Conservation (phyloP, 768 basidiomycete species). For the Lepiota venenata region DNA sequence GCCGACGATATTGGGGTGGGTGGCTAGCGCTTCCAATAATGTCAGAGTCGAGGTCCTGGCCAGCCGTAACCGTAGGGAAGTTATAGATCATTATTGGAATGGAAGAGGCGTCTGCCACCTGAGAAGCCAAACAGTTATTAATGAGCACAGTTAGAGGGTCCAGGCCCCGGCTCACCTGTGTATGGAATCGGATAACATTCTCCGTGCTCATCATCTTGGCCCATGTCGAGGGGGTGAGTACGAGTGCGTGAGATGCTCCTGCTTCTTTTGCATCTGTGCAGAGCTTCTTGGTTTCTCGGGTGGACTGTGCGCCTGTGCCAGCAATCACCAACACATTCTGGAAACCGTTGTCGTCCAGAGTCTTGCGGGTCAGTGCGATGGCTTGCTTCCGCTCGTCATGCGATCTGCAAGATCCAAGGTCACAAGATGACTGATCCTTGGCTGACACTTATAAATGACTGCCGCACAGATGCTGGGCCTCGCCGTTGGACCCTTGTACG, state of each 20-base stretch:
- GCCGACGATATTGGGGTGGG: conserved; percentile 84
- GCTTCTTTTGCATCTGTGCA: conserved; percentile 74
- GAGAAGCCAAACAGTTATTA: background rate
- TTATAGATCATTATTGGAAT: conserved; percentile 83
- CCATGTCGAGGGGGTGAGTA: conserved; percentile 75
- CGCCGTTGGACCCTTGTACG: conserved; percentile 73
- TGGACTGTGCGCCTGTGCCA: conserved; percentile 81
- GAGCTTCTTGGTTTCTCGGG: conserved; percentile 68
- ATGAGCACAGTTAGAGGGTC: background rate
- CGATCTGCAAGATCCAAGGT: conserved; percentile 30
- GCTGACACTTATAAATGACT: background rate
- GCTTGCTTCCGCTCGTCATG: conserved; percentile 65
- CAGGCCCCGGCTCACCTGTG: conserved; percentile 37
- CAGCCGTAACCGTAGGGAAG: conserved; percentile 78
- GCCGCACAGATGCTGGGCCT: conserved; percentile 63
- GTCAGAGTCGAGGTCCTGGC: conserved; percentile 84
- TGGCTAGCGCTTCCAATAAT: conserved; percentile 60
- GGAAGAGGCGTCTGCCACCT: conserved; percentile 69
- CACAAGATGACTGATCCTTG: background rate
- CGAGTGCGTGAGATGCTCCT: conserved; percentile 78
- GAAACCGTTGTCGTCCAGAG: conserved; percentile 72
- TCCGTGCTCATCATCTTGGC: conserved; percentile 59
- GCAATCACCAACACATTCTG: conserved; percentile 67
- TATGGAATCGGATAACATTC: conserved; percentile 63
- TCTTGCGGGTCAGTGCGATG: conserved; percentile 63